These are phyloP conservation scores for Jamesozyma spencerorum DNA, from an alignment of 805 yeast genomes.

Conservation along the genomic window DNA sequence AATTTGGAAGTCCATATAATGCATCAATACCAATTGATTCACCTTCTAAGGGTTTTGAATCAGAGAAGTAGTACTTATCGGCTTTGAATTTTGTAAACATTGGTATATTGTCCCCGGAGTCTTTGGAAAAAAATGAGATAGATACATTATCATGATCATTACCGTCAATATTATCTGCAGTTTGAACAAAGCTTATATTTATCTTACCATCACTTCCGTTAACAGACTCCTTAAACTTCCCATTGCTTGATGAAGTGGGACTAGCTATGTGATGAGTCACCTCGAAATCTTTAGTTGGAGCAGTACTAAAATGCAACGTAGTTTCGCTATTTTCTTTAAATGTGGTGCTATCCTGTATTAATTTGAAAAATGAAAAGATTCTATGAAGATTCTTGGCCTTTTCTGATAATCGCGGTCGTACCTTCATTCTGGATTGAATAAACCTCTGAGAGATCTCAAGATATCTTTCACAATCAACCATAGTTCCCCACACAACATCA, in stretches of 20 bases:
- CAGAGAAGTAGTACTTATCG: conserved; percentile 25
- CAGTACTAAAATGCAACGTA: conserved; percentile 5
- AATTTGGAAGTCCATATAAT: conserved; percentile 75
- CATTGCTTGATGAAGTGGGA: too few relatives aligned
- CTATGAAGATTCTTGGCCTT: conserved; percentile 74
- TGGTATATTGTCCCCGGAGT: conserved; percentile 33
- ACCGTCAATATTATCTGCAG: too few relatives aligned
- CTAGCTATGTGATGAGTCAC: too few relatives aligned
- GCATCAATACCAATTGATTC: conserved; percentile 67
- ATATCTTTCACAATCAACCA: conserved; percentile 74
- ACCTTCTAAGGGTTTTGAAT: too few relatives aligned
- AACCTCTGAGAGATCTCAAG: conserved; percentile 68
- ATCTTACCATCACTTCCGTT: neutral
- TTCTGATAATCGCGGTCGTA: conserved; percentile 55
- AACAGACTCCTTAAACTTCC: neutral
- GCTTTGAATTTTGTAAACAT: conserved; percentile 25
- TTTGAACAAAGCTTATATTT: neutral
- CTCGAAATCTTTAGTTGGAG: neutral
- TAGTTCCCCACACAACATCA: conserved; percentile 84
- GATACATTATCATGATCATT: too few relatives aligned
- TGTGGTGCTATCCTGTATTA: conserved; percentile 67
- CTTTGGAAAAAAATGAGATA: conserved; percentile 35
- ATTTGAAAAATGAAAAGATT: conserved; percentile 62
- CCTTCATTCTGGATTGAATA: conserved; percentile 57
- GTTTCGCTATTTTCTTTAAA: conserved; percentile 22